Evolutionary conservation across 768 basidiomycete genomes (phyloP).

Genomic region (Daedalea quercina): DNA sequence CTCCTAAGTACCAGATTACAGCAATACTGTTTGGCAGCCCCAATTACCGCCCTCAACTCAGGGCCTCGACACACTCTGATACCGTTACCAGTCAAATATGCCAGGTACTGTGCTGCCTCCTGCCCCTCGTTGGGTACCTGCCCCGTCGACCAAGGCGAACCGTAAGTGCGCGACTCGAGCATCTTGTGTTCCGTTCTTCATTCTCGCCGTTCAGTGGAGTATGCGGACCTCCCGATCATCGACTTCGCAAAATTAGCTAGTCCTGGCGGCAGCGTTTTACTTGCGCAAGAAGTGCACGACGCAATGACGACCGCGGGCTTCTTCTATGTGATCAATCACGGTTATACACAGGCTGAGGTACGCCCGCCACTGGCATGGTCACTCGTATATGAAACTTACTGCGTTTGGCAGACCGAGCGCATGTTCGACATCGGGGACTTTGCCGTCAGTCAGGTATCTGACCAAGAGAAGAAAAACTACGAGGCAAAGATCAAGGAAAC

Average conservation of each 20-base stretch:
- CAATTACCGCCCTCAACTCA: no score
- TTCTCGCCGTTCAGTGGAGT: slow-evolving; percentile 19
- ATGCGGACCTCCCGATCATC: slow-evolving; percentile 25
- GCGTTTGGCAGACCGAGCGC: slow-evolving; percentile 22
- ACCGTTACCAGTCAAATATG: no score
- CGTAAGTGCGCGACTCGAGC: slow-evolving; percentile 21
- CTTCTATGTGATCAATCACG: slow-evolving; percentile 28
- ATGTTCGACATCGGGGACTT: slow-evolving; percentile 31
- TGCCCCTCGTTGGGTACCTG: slow-evolving; percentile 30
- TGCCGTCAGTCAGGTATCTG: slow-evolving; percentile 25
- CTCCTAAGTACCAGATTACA: no score
- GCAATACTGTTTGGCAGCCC: no score
- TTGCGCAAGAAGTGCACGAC: slow-evolving; percentile 18
- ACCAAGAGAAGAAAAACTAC: slow-evolving; percentile 26
- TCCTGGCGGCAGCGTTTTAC: slow-evolving; percentile 20
- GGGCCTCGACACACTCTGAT: no score
- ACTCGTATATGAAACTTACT: background rate
- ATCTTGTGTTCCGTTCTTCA: background rate
- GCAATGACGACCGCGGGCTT: slow-evolving; percentile 25
- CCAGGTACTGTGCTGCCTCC: slow-evolving; percentile 17
- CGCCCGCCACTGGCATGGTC: no score
- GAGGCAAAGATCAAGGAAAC: slow-evolving; percentile 28
- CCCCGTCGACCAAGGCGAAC: slow-evolving; percentile 27
- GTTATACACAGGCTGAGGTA: slow-evolving; percentile 21
- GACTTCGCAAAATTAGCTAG: slow-evolving; percentile 22